phyloP scores from a whole-genome alignment of 495 filamentous ascomycete species.

The Neurospora sp. region DNA sequence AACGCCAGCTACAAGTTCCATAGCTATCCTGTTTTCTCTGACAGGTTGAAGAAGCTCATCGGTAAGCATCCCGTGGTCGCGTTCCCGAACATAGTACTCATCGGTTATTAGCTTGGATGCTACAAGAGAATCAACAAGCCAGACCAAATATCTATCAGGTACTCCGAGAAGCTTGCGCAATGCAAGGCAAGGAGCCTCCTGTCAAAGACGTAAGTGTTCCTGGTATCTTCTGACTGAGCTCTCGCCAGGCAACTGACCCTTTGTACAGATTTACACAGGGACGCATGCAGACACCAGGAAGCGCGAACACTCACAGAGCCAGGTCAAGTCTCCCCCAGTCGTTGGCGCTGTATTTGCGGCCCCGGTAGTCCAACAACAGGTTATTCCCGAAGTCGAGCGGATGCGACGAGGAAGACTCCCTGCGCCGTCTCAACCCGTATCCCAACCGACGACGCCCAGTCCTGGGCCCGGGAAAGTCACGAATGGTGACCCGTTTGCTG shows the following conservation, averaged over 20 bases:
- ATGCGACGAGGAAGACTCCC: slow-evolving; percentile 86
- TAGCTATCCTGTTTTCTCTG: slow-evolving; percentile 76
- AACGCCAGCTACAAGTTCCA: slow-evolving; percentile 95
- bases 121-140: slow-evolving; percentile 70
- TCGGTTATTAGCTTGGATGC: slow-evolving; percentile 63
- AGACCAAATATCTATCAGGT: slow-evolving; percentile 94
- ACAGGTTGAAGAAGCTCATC: slow-evolving; percentile 82
- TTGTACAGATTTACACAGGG: slow-evolving; percentile 66
- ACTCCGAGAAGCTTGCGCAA: slow-evolving; percentile 69
- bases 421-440: slow-evolving; percentile 31
- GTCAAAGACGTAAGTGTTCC: slow-evolving; percentile 71
- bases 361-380: slow-evolving; percentile 54
- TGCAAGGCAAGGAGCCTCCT: slow-evolving; percentile 82
- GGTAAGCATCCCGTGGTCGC: slow-evolving; percentile 42
- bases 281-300: slow-evolving; percentile 32
- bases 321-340: slow-evolving; percentile 40
- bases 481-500: slow-evolving; percentile 79
- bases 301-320: slow-evolving; percentile 17
- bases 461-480: slow-evolving; percentile 64
- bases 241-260: slow-evolving; percentile 10
- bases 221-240: background rate
- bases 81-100: slow-evolving; percentile 19
- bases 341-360: slow-evolving; percentile 62
- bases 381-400: slow-evolving; percentile 82
- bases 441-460: slow-evolving; percentile 46